Base-by-base conservation (phyloP, 2,329 filamentous ascomycete species). In the Phoma sp. region DNA sequence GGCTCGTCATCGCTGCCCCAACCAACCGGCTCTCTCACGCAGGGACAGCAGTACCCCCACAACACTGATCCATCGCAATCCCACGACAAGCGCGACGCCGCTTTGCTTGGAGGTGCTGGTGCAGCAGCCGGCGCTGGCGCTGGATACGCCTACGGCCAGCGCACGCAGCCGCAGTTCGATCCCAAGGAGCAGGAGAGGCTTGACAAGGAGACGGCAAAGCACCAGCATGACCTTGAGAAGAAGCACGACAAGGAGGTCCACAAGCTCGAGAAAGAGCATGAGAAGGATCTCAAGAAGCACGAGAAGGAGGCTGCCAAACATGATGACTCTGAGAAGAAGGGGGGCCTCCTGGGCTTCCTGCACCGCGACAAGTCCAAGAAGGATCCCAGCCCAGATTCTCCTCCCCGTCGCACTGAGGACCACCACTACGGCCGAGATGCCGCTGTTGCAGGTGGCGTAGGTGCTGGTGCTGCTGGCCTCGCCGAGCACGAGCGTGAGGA, bases 311-410 rank as follows among this genome's bases (percentile, higher is more conserved):
- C 51, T 21, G 32, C 61, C 21, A 57, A 65, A 43, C 39, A 54
- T 4, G 39, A 50, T 4, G 51, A 57, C 31, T 45, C 48, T 15
- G 60, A 53, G 40, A 73, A 74, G 61, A 67, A 74, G 57, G 71
- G 76, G 41, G 61, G 66, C 31, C 58, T 78, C 10, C 62, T 77
- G 22, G 71, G 74, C 19, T 77, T 78, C 61, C 58, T 78, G 27
- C 75, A 77, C 55, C 71, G 74, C n/a, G 71, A 77, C 60, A 78
- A 78, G 63, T 70, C 76, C 54, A 70, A 74, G 55, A 74, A 75
- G 43, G 63, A 75, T 3, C 44, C 51, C 15, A 61, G 61, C 47
- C 63, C 62, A 3, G 62, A 63, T 19, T 49, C 43, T 6, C 59
- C 61, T 9, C 66, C 63, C 10, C 61, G 61, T 32, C 55, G 62